These are phyloP conservation scores for Malassezia vespertilionis DNA, from an alignment of 1,284 basidiomycete species.

Conservation along the genomic window DNA sequence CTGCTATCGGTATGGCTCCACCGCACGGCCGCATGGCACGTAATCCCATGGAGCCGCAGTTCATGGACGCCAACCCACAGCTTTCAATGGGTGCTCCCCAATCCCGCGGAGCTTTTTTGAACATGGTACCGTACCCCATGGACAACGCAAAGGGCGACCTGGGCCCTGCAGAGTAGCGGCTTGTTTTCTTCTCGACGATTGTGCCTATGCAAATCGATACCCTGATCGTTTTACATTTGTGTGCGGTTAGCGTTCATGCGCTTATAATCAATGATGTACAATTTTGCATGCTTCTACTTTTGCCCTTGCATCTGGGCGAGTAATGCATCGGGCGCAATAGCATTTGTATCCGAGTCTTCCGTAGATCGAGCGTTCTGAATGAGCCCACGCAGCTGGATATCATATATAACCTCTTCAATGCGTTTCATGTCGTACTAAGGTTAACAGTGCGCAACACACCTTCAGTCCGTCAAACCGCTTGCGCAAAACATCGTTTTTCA, in stretches of 20 bases:
- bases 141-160: slow-evolving; percentile 8
- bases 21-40: slow-evolving; percentile 3
- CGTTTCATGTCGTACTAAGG: slow-evolving; percentile 44
- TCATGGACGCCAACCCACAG: slow-evolving; percentile 11
- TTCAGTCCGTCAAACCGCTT: slow-evolving; percentile 45
- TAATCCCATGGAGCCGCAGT: slow-evolving; percentile 2
- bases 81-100: slow-evolving; percentile 9
- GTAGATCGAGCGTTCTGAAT: too few species aligned
- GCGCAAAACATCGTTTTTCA: slow-evolving; percentile 42
- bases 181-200: too few species aligned
- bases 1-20: slow-evolving; percentile 7
- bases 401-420: slow-evolving; percentile 44
- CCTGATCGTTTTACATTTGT: too few species aligned
- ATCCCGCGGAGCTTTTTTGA: slow-evolving; percentile 8
- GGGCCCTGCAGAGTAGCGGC: slow-evolving; percentile 3
- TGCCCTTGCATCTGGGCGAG: background rate
- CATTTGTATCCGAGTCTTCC: background rate
- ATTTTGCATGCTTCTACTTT: background rate
- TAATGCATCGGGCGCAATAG: background rate
- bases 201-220: slow-evolving; percentile 4
- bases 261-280: too few species aligned
- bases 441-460: slow-evolving; percentile 14
- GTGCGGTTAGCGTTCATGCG: too few species aligned
- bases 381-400: slow-evolving; percentile 34
- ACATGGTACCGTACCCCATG: slow-evolving; percentile 17